Base-by-base conservation (phyloP, 2,329 filamentous ascomycete genomes). In the Aspergillus sp. region DNA sequence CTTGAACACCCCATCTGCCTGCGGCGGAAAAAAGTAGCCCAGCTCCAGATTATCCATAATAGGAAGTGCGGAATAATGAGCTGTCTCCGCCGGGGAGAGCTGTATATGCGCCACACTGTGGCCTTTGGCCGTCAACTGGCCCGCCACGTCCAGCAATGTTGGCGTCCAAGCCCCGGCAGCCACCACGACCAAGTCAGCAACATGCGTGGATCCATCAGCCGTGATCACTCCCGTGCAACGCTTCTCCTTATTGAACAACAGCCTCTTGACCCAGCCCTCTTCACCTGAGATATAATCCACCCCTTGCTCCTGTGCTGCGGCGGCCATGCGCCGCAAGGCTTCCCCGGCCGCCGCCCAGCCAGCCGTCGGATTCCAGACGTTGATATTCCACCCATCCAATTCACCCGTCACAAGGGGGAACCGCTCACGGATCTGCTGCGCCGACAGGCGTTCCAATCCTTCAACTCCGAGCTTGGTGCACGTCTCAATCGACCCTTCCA, bases 31-130 rank as follows among this genome's bases (percentile, higher is more conserved):
- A 4, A 57, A 48, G 30, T 49, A 49, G 41, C 55, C 55, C 25
- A 50, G 54, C 36, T 57, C 54, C 17, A 57, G 28, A 17, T 57
- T 38, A 21, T 57, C 54, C 25, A 57, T 28, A 13, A 57, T 57
- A 5, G 54, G 54, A 2, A 57, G 19, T n/a, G 10, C 1, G 3
- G 25, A 47, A 12, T 57, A 57, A n/a, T 57, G 48, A 7, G 15
- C n/a, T 19, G 15, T 49, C 13, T 45, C 41, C 19, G 19, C 10
- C 2, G 41, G 41, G 19, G 41, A 23, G 41, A 45, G 41, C 5
- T 45, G 41, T 2, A 45, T 45, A 10, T 45, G 41, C 19, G 41
- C 41, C 41, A 45, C 41, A 12, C 41, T 45, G 41, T 45, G 41
- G 19, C 41, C 41, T 19, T 45, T 45, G 5, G 41, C 41, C 10